Base-by-base conservation (phyloP, 305 asterid species). In the Rubia peregrina region DNA sequence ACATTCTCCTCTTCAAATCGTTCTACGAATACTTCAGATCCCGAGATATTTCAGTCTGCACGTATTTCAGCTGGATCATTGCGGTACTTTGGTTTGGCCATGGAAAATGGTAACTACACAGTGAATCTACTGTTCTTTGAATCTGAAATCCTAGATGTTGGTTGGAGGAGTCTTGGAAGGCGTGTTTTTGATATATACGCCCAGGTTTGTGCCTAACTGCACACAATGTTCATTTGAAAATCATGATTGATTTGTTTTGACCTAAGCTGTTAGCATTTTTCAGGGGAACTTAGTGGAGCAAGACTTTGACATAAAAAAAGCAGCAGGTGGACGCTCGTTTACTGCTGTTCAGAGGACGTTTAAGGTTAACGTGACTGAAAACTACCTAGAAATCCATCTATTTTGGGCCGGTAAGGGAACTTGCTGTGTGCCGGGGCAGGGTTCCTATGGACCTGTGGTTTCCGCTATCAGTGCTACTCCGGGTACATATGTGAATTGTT, bases 361-460 rank as follows among this genome's bases (percentile, higher is more conserved):
- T 42, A 73, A 42, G 0, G 90, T 74, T 22, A 77, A 41, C 4
- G 96, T 90, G 60, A 73, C 84, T 59, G 87, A 83, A 71, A 90
- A 88, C 76, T 78, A 84, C 73, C 81, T 90, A 42, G 95, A 90
- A 74, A 79, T 90, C 59, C 96, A 90, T 79, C 83, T 90, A 41
- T 85, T 86, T 74, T 90, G 96, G 96, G 92, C 89, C 61, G 96
- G 96, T 40, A 90, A 84, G 79, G 95, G 97, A 76, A 88, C 97
- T 67, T 90, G 97, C 73, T 88, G 94, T 79, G 90, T 86, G 26
- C 95, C 95, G 74, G 7, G 4, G 51, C 91, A 74, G 70, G 87
- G 89, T 67, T 72, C 78, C 61, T 88, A 84, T 69, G 97, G 97
- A 72, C 94, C 97, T 74, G 68, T 83, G 13, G 81, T 88, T 74